Base-by-base conservation (phyloP, 495 filamentous ascomycete species). In the Xylaria grammica region DNA sequence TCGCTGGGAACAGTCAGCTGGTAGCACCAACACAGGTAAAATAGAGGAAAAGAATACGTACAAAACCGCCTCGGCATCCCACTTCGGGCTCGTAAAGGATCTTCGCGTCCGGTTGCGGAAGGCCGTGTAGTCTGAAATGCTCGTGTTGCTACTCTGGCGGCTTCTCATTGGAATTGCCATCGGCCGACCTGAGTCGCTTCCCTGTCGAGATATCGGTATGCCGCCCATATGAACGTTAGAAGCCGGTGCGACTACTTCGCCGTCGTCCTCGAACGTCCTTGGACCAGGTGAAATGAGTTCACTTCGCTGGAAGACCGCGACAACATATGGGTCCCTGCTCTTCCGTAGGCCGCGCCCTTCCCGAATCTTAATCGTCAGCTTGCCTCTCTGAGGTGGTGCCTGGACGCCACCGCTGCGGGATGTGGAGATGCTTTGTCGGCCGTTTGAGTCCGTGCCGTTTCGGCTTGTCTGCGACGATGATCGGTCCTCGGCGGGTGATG, bases 151-250 rank as follows among this genome's bases (percentile, higher is more conserved):
- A 77, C 94, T 97, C 71, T 97, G 94, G 24, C 95, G 86, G 72
- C 92, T 96, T 69, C 88, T 89, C 91, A 97, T 96, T 2, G 95
- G 95, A 68, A 99, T 98, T 19, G 95, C 91, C 87, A 97, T 96
- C 26, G 93, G 86, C 59, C 88, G 84, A 22, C 92, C 91, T 5
- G 86, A 86, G 51, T 95, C 92, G 66, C 88, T 91, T 38, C 87
- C 89, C 32, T 88, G 84, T 36, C 88, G 81, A 64, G 81, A 82
- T 62, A 91, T 90, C 2, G 87, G 80, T 55, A 91, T 78, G 40
- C 82, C 81, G 71, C 85, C 80, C 80, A 82, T 79, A 60, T 58
- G 71, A 40, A 46, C 8, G 0, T 69, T 68, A 13, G 77, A 73
- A 9, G 74, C 70, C n/a, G 84, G 77, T 20, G 77, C 64, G 20